Base-by-base conservation (phyloP, 306 rosid species). In the Vigna mungo region DNA sequence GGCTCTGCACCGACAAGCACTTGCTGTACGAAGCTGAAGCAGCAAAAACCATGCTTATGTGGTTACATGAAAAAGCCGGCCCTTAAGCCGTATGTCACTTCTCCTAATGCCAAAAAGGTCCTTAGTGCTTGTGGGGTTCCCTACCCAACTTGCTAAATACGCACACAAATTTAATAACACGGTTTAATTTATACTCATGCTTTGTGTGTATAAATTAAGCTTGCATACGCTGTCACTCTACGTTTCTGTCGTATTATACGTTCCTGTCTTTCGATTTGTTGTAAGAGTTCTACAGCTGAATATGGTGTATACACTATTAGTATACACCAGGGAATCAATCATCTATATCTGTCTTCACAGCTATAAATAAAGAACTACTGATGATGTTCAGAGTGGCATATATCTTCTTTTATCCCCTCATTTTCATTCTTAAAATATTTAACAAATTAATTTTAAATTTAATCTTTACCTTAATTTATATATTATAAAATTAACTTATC, bases 21-120 rank as follows among this genome's bases (percentile, higher is more conserved):
- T 4, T 92, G 97, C 55, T 92, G 97, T 67, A 8, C 20, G 30
- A 90, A 75, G 74, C 11, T 91, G 81, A 85, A 9, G 48, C 79
- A 83, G 58, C 96, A 91, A 52, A 80, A 13, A 49, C 80, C 96
- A 43, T 91, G 96, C 83, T 79, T 91, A 0, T 91, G 96, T 72
- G 83, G 68, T 3, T 91, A 91, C 69, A n/a, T 85, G 25, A 80
- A 51, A 78, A 67, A 86, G 78, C 96, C 96, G 5, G 13, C 0
- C 7, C 73, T 86, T 5, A 68, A 37, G 76, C 78, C 23, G 11
- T 91, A 87, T 51, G 61, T 89, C 23, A 80, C 41, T 52, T 68
- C 89, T 76, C 75, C 89, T 13, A 76, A 78, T n/a, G 65, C 94
- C 34, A 81, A 3, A 82, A 78, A 4, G 47, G 92, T 89, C 0